These are phyloP conservation scores for Macrotyloma uniflorum DNA, from an alignment of 306 rosid genomes.

Conservation along the genomic window DNA sequence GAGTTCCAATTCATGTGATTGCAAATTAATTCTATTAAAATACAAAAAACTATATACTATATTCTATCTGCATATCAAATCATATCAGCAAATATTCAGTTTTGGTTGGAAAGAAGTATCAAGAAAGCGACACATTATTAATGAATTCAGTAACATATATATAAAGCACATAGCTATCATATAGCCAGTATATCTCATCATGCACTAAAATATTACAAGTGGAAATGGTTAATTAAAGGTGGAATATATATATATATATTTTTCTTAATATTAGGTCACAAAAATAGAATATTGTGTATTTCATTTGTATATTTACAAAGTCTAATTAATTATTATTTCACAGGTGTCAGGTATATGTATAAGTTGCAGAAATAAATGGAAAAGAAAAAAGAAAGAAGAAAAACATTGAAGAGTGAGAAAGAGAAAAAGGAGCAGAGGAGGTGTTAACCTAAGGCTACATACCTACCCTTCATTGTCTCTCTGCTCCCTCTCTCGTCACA, in stretches of 20 bases:
- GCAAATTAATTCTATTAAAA: slow-evolving; percentile 10
- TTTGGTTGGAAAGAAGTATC: slow-evolving; percentile 24
- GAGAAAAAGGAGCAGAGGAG: background rate
- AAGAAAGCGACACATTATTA: slow-evolving; percentile 31
- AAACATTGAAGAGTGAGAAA: too few relatives aligned
- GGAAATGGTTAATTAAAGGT: background rate
- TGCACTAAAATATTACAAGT: background rate
- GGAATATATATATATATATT: background rate
- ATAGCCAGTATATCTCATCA: background rate
- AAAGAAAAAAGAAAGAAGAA: too few relatives aligned
- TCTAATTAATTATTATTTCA: too few relatives aligned
- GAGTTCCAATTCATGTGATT: slow-evolving; percentile 18
- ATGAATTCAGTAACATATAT: background rate
- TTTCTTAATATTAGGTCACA: too few relatives aligned
- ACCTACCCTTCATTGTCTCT: too few relatives aligned
- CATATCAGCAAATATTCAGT: slow-evolving; percentile 41
- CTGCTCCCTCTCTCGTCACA: slow-evolving; percentile 2
- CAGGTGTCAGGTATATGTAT: too few relatives aligned
- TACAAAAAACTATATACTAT: background rate
- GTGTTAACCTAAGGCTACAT: background rate
- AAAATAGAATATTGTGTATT: too few relatives aligned
- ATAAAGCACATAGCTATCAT: background rate
- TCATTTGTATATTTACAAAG: too few relatives aligned
- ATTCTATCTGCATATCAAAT: background rate
- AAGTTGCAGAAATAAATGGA: too few relatives aligned